Evolutionary conservation across 148 eudicot genomes (phyloP).

Genomic region (Rhododendron kiyosumense): DNA sequence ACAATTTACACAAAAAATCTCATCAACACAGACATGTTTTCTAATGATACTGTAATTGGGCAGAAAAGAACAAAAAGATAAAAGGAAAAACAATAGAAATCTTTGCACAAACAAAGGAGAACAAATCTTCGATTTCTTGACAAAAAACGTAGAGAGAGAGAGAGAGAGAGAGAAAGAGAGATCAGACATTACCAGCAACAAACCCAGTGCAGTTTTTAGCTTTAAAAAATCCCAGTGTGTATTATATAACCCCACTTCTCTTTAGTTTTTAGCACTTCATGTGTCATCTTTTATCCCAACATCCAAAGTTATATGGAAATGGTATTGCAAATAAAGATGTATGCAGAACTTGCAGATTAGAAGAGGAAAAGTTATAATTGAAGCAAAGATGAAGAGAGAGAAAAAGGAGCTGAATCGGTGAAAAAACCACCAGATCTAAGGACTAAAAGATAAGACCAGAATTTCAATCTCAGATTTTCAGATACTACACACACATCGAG

Average conservation of each 20-base stretch:
- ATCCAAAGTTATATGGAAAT: neutral
- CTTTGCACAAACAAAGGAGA: neutral
- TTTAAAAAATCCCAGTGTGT: neutral
- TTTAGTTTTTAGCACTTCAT: neutral
- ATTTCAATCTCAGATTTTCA: slow-evolving; percentile 10
- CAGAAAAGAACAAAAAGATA: neutral
- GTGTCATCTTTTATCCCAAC: neutral
- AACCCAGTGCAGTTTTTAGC: neutral
- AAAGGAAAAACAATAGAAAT: neutral
- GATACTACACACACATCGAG: neutral
- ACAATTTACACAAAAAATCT: neutral
- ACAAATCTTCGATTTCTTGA: neutral
- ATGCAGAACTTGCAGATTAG: neutral
- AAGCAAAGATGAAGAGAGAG: slow-evolving; percentile 11
- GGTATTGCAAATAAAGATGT: neutral
- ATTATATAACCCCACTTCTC: neutral
- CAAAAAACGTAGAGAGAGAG: neutral
- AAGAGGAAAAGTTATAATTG: slow-evolving; percentile 4
- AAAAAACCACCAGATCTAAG: slow-evolving; percentile 27
- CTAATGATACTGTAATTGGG: neutral
- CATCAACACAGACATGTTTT: neutral
- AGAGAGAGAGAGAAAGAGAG: neutral
- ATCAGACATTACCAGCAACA: neutral
- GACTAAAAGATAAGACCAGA: slow-evolving; percentile 21
- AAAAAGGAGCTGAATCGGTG: neutral